Percentiles rank a stretch among this genome's conserved stretches.
Evolutionary conservation across 257 asterid genomes (phyloP).

Genomic region (Buddleja alternifolia): DNA sequence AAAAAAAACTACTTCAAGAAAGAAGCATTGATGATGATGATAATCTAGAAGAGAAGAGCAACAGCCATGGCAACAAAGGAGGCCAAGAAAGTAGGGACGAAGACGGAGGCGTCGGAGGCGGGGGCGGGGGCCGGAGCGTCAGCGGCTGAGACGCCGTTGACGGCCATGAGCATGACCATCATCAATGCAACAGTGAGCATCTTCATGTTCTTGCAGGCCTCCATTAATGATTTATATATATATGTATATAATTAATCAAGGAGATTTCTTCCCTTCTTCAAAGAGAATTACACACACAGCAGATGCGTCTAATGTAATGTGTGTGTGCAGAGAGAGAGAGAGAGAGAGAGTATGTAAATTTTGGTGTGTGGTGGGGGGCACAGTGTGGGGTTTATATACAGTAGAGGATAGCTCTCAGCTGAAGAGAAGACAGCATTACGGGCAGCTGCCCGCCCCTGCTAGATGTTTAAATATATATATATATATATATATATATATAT

Average conservation of each 20-base stretch:
- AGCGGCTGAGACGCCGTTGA: constrained; percentile 18
- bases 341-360: background rate
- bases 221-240: too few relatives aligned
- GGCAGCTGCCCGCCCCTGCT: constrained; percentile 39
- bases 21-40: background rate
- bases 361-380: constrained; percentile 2
- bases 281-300: background rate
- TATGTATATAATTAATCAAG: too few relatives aligned
- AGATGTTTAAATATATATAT: too few relatives aligned
- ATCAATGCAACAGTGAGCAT: constrained; percentile 16
- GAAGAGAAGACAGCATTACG: too few relatives aligned
- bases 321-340: constrained; percentile 15
- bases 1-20: background rate
- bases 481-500: too few relatives aligned
- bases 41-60: constrained; percentile 23
- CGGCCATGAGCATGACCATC: constrained; percentile 21
- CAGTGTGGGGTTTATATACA: constrained; percentile 31
- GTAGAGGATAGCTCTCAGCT: constrained; percentile 4
- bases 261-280: background rate
- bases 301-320: background rate
- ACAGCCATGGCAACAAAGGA: constrained; percentile 24
- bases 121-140: constrained; percentile 24
- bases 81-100: constrained; percentile 17
- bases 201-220: constrained; percentile 31
- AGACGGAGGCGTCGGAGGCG: constrained; percentile 15